Percentiles rank a stretch among this genome's conserved stretches.
phyloP scores from a whole-genome alignment of 441 rosid species.

The Pelargonium citronellum region DNA sequence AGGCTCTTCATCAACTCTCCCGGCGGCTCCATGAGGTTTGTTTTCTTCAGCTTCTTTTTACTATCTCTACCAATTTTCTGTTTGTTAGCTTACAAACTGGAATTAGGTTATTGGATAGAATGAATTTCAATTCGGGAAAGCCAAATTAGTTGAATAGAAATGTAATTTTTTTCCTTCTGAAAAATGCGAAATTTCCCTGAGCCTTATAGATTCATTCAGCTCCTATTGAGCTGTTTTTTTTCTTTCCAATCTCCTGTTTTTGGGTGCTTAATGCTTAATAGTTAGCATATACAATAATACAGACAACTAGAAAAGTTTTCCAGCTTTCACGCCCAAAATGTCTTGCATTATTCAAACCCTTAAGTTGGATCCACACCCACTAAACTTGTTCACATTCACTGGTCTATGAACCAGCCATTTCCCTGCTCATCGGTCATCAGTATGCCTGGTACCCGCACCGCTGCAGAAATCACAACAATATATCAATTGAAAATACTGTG shows the following conservation, averaged over 20 bases:
- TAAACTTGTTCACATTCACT: background rate
- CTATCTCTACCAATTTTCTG: background rate
- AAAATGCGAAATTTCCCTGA: background rate
- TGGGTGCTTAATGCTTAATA: conserved; percentile 1
- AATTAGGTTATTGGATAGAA: too few relatives aligned
- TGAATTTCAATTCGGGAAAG: too few relatives aligned
- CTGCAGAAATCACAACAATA: too few relatives aligned
- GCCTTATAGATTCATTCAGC: background rate
- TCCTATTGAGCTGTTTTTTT: background rate
- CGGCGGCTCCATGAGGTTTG: conserved; percentile 88
- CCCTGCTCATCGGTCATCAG: too few relatives aligned
- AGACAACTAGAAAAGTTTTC: background rate
- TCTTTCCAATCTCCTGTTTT: background rate
- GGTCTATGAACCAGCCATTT: background rate
- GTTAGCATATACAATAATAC: too few relatives aligned
- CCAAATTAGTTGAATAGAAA: too few relatives aligned
- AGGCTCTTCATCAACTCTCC: conserved; percentile 75
- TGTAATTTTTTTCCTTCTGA: too few relatives aligned
- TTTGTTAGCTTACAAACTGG: too few relatives aligned
- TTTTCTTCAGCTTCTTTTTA: background rate
- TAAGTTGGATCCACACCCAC: background rate
- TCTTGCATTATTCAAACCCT: background rate
- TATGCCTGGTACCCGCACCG: too few relatives aligned
- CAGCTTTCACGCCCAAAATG: background rate
- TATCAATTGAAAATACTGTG: too few relatives aligned